These are phyloP conservation scores for Tylopilus sp. DNA, from an alignment of 768 basidiomycete genomes.

Conservation along the genomic window DNA sequence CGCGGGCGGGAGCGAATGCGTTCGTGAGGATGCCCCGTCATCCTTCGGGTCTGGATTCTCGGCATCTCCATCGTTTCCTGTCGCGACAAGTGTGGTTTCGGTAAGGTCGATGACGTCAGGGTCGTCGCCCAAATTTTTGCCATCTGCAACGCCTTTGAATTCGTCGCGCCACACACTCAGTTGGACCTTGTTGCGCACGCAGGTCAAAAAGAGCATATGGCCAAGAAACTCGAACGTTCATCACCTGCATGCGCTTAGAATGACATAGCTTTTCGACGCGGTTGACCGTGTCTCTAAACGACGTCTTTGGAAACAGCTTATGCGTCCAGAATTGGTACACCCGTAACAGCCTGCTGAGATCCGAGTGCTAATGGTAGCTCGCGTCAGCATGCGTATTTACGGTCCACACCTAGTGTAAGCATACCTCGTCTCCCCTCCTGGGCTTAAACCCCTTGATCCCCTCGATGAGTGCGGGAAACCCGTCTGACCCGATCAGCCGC, in stretches of 20 bases:
- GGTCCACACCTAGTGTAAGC: neutral
- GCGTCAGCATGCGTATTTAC: neutral
- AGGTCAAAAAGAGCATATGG: constrained; percentile 5
- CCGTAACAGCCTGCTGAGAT: constrained; percentile 76
- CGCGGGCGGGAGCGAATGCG: constrained; percentile 37
- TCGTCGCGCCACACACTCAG: constrained; percentile 80
- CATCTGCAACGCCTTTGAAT: constrained; percentile 43
- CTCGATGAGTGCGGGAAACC: constrained; percentile 78
- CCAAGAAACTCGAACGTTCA: constrained; percentile 15
- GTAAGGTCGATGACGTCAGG: constrained; percentile 31
- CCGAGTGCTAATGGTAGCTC: constrained; percentile 51
- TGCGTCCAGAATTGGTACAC: constrained; percentile 96
- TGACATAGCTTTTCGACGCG: constrained; percentile 88
- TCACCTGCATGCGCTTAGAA: constrained; percentile 80
- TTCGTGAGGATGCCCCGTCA: constrained; percentile 35
- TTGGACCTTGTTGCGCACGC: constrained; percentile 46
- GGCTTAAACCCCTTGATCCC: constrained; percentile 74
- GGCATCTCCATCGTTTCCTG: constrained; percentile 21
- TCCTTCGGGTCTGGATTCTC: constrained; percentile 9
- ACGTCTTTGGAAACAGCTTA: constrained; percentile 83
- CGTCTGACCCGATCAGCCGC: constrained; percentile 65
- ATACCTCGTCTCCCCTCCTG: constrained; percentile 91
- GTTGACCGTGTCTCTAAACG: constrained; percentile 82
- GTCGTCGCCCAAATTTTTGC: constrained; percentile 21
- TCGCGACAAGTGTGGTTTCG: constrained; percentile 24